These are phyloP conservation scores for Areca catechu DNA, from an alignment of 176 grass and related monocot species.

Conservation along the genomic window DNA sequence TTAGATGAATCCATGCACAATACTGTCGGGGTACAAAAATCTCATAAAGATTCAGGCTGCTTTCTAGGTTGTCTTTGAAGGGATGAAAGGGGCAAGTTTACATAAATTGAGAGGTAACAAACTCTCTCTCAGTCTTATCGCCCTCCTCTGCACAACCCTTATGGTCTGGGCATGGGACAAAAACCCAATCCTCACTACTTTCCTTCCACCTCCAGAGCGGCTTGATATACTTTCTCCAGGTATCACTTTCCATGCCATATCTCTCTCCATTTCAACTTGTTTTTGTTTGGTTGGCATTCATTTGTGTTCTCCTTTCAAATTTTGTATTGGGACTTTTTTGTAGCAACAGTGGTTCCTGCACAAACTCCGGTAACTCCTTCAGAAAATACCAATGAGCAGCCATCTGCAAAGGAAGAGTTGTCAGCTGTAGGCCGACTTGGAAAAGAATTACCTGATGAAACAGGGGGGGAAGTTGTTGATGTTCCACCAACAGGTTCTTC, in stretches of 20 bases:
- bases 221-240: constrained; percentile 27
- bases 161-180: constrained; percentile 28
- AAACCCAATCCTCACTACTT: constrained; percentile 20
- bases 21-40: not conserved
- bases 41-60: not conserved
- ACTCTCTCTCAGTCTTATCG: constrained; percentile 16
- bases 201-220: constrained; percentile 22
- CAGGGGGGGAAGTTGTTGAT: not conserved
- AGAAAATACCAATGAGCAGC: not conserved
- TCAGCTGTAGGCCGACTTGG: not conserved
- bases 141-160: constrained; percentile 25
- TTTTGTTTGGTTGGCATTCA: constrained; percentile 4
- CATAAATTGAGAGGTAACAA: constrained; percentile 21
- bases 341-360: not conserved
- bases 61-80: constrained; percentile 8
- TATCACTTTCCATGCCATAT: constrained; percentile 1
- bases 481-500: not conserved
- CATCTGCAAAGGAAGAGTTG: not conserved
- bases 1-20: no score
- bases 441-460: constrained; percentile 1
- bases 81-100: constrained; percentile 25
- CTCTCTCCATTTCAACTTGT: constrained; percentile 9
- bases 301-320: constrained; percentile 4
- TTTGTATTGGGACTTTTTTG: not conserved
- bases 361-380: not conserved